Evolutionary conservation across 371 early-diverging fungal genomes (phyloP).

Genomic region (Blastocladiella emersonii): DNA sequence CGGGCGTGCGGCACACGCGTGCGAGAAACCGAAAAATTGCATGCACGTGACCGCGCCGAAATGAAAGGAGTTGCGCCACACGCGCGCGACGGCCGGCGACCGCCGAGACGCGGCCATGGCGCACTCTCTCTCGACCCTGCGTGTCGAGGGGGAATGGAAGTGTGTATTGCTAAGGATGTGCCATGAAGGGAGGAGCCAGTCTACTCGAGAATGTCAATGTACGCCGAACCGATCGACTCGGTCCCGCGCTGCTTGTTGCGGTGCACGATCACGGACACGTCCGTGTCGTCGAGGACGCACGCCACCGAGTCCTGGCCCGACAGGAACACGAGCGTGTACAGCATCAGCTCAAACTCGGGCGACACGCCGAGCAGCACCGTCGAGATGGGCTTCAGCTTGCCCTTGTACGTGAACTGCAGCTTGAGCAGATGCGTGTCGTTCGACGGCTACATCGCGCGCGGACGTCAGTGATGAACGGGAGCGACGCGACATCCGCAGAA

Average conservation of each 20-base stretch:
- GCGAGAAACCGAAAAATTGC: no score
- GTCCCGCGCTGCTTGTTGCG: background rate
- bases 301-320: background rate
- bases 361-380: conserved; percentile 27
- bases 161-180: no score
- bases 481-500: background rate
- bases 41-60: no score
- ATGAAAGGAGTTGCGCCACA: no score
- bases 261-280: background rate
- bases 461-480: no score
- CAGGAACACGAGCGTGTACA: conserved; percentile 25
- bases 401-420: conserved; percentile 25
- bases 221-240: background rate
- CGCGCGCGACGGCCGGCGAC: no score
- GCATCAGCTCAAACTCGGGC: conserved; percentile 41
- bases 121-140: no score
- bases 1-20: no score
- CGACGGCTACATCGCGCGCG: conserved; percentile 6
- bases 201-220: background rate
- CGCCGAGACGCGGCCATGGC: no score
- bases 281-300: conserved; percentile 4
- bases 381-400: conserved; percentile 24
- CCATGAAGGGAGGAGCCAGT: no score
- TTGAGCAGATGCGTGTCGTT: conserved; percentile 11
- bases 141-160: no score